These are phyloP conservation scores for Porodaedalea pini DNA, from an alignment of 1,284 basidiomycete genomes.

Conservation along the genomic window DNA sequence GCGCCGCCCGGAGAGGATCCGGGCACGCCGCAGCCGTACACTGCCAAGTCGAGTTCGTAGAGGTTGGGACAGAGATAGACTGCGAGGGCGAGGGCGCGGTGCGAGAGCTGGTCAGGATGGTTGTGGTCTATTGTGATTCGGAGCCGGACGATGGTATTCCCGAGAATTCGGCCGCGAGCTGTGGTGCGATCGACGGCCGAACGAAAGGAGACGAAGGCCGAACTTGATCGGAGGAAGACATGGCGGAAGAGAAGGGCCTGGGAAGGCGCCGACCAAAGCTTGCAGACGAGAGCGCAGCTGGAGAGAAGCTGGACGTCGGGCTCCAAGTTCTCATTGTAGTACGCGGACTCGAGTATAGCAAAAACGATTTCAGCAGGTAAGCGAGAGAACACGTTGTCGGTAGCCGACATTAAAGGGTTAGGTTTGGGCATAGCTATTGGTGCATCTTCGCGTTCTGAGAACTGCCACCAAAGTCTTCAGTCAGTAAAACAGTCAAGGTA, in stretches of 20 bases:
- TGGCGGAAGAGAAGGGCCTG: constrained; percentile 62
- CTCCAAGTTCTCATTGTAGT: constrained; percentile 37
- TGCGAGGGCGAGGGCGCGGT: constrained; percentile 53
- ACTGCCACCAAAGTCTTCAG: too few species aligned
- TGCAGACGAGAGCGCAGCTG: constrained; percentile 58
- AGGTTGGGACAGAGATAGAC: constrained; percentile 58
- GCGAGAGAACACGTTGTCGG: not conserved
- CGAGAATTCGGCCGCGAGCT: constrained; percentile 33
- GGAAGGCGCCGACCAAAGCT: constrained; percentile 55
- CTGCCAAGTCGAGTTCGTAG: constrained; percentile 48
- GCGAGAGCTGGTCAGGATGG: constrained; percentile 54
- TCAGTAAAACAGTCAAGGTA: too few species aligned
- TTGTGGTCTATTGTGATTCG: constrained; percentile 60
- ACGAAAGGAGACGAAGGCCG: constrained; percentile 51
- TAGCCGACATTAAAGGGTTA: not conserved
- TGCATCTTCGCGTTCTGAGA: not conserved
- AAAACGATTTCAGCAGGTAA: constrained; percentile 62
- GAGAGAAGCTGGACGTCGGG: constrained; percentile 42
- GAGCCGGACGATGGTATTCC: constrained; percentile 49
- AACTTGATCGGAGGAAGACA: constrained; percentile 49
- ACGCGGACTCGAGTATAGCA: constrained; percentile 55
- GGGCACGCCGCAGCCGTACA: constrained; percentile 54
- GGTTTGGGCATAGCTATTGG: not conserved
- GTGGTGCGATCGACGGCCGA: constrained; percentile 46
- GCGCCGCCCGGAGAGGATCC: constrained; percentile 34